Base-by-base conservation (phyloP, 495 filamentous ascomycete genomes). In the Aspergillus diversus region DNA sequence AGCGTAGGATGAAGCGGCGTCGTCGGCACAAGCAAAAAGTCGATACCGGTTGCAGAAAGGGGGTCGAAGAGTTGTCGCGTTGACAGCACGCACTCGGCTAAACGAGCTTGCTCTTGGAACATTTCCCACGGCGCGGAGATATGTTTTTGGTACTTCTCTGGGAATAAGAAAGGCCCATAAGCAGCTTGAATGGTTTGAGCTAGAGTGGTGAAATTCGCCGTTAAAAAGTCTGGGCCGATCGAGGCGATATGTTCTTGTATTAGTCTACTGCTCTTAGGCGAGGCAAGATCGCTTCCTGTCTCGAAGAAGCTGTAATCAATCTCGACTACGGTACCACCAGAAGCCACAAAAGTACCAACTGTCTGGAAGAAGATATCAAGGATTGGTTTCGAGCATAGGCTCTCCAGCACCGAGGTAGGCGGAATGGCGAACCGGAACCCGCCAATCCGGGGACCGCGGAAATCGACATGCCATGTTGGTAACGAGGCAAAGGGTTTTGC, bases 381-480 rank as follows among this genome's bases (percentile, higher is more conserved):
- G 35, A 21, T 4, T 8, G 35, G 16, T 3, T 21, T 5, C 3
- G 55, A 43, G 21, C 55, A 57, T 0, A 57, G 1, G 5, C 11
- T 5, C 9, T 43, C 37, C 4, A 57, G 39, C 3, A 57, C 35
- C 0, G 55, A 1, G 11, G 35, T 8, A 5, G 55, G 55, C 4
- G 55, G 55, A 0, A 57, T 15, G 4, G 55, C 55, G 32, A 57
- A 57, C 16, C 55, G 37, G 27, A 57, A 33, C 1, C 21, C 39
- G n/a, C 35, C 21, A 4, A 27, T 11, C 7, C 55, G 39, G 5
- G 0, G 6, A 12, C 55, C 55, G 0, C 55, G 55, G n/a, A 31
- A 43, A 3, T 57, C 55, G n/a, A 57, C 39, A 31, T 57, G 55
- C 55, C 55, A 57, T 7, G 55, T 57, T 5, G 55, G 55, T 11